Evolutionary conservation across 805 yeast genomes (phyloP), one percentile per base, ranked within the genome.

Genomic region (Metschnikowia similis): DNA sequence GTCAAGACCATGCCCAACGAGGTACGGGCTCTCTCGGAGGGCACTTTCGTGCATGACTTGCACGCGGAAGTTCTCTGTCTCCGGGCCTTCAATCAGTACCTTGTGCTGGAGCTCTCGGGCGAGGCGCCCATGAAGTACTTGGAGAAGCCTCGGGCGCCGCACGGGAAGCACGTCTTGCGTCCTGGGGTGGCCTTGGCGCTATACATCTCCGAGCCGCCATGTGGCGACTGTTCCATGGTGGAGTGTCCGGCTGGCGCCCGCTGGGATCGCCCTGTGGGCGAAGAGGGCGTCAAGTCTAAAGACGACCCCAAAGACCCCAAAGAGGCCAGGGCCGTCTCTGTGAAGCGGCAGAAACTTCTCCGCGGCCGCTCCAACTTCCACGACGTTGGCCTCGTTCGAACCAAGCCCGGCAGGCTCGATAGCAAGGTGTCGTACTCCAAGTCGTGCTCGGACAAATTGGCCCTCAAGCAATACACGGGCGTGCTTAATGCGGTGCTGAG

Each of bases 401-500:
- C 98, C 0, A 92, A 94, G 61, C 99, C 98, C 0, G 99, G 99
- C 1, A 66, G 98, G 45, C 64, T 74, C 29, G 98, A 94, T 62
- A 85, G 97, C 2, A 76, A 78, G 1, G 54, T 82, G 4, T 79
- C 96, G 0, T 65, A 78, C 44, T 87, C 95, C 30, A 92, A 90
- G 64, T 88, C 96, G 0, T 92, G 98, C 63, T 82, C 95, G 1
- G 98, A 92, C 64, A 92, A 92, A 60, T 64, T 92, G 27, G 75
- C 87, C 39, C 47, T 84, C 44, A 76, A 76, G 51, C 97, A 89
- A 62, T 66, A 70, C 34, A 70, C 72, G 0, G 85, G 89, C 0
- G 44, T 85, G 2, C 62, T 79, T 38, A 84, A 77, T 56, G 60
- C 79, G 4, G 45, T 77, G 7, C 75, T 79, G 2, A 69, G 74